phyloP scores from a whole-genome alignment of 805 yeast genomes.

The Wickerhamiella cacticola region DNA sequence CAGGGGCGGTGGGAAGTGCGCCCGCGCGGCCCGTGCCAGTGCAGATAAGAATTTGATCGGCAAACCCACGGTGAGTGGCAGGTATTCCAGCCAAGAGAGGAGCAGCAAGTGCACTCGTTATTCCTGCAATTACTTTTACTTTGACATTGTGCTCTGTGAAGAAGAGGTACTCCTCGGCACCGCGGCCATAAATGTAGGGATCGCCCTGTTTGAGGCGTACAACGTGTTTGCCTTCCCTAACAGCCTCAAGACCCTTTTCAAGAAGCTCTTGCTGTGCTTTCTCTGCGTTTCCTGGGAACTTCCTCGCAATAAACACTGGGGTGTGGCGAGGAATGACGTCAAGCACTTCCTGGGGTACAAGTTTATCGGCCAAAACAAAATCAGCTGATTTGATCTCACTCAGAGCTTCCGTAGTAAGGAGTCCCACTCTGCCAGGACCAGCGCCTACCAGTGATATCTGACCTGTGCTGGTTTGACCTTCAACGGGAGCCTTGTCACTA shows the following conservation, averaged over 20 bases:
- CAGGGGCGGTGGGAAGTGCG: slow-evolving; percentile 64
- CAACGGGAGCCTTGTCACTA: not conserved
- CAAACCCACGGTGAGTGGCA: slow-evolving; percentile 81
- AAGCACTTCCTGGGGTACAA: slow-evolving; percentile 80
- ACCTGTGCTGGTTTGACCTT: slow-evolving; percentile 31
- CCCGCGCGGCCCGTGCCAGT: slow-evolving; percentile 93
- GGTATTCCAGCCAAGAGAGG: slow-evolving; percentile 75
- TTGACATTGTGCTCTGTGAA: slow-evolving; percentile 55
- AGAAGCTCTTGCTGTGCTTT: slow-evolving; percentile 79
- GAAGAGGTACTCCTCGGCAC: slow-evolving; percentile 78
- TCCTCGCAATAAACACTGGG: slow-evolving; percentile 72
- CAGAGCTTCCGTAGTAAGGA: slow-evolving; percentile 75
- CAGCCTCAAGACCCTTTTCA: slow-evolving; percentile 53
- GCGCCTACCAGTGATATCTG: slow-evolving; percentile 76
- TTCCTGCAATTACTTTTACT: slow-evolving; percentile 74
- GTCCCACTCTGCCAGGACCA: slow-evolving; percentile 82
- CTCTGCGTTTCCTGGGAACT: slow-evolving; percentile 95
- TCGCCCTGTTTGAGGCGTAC: slow-evolving; percentile 93
- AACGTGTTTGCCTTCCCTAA: slow-evolving; percentile 58
- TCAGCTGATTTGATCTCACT: slow-evolving; percentile 74
- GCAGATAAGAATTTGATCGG: slow-evolving; percentile 85
- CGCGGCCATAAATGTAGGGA: slow-evolving; percentile 92
- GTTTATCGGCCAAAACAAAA: slow-evolving; percentile 73
- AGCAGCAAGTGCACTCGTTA: slow-evolving; percentile 81
- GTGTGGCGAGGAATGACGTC: slow-evolving; percentile 69